Evolutionary conservation across 108 stramenopile genomes (phyloP).

Genomic region (Cyclotella sp.): DNA sequence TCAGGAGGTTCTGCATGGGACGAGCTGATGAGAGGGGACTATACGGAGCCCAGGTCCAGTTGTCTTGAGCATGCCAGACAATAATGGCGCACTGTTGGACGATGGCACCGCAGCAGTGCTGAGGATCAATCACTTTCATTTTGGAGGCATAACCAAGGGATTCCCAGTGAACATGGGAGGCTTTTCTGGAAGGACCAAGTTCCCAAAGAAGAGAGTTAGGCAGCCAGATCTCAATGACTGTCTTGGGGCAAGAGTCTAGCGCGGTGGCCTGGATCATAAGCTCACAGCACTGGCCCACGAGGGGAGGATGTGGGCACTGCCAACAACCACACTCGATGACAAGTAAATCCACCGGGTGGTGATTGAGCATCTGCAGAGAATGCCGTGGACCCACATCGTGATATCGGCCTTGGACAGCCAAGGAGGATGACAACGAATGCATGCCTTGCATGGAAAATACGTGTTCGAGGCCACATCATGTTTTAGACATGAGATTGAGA

Average conservation of each 20-base stretch:
- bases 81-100: background rate
- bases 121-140: constrained; percentile 4
- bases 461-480: too few relatives aligned
- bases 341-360: constrained; percentile 4
- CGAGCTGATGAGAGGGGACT: background rate
- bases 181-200: background rate
- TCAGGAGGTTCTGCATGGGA: constrained; percentile 3
- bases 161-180: background rate
- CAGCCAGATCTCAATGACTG: background rate
- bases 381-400: background rate
- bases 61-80: background rate
- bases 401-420: background rate
- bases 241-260: background rate
- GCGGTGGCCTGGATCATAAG: background rate
- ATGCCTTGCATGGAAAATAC: too few relatives aligned
- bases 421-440: too few relatives aligned
- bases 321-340: constrained; percentile 8
- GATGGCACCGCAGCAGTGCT: background rate
- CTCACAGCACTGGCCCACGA: background rate
- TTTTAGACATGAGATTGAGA: too few relatives aligned
- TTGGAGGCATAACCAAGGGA: background rate
- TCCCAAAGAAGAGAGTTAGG: too few relatives aligned
- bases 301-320: background rate
- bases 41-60: background rate
- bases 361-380: background rate